Evolutionary conservation across 768 basidiomycete genomes (phyloP), one percentile per base, ranked within the genome.

Genomic region (Leccinellum albellum): DNA sequence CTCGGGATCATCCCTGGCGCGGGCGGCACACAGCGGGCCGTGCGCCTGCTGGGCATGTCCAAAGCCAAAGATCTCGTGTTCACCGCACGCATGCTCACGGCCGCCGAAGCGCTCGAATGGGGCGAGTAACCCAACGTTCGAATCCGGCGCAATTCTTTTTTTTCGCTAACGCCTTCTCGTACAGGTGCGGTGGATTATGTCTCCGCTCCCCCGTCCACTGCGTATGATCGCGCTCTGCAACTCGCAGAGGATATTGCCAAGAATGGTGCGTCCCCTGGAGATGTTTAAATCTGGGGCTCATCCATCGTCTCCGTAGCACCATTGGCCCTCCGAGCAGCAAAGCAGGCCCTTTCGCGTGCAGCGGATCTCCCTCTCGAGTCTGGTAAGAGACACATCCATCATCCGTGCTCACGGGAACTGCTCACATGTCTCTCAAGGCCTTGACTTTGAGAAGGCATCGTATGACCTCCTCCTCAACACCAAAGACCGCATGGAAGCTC

Each of bases 1-100:
- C 75, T 84, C 79, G 54, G 93, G 85, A 94, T 95, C 55, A 95
- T 95, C 46, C 93, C 93, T 15, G 93, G 92, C 48, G 92, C 91
- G 21, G 93, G 93, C 4, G 93, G 92, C 6, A 94, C 93, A 1
- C 93, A 95, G 64, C 82, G 92, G 28, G 82, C 86, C 4, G 82
- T 91, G 4, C 83, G 92, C 28, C 73, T 95, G 15, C 71, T 95
- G 33, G 93, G 93, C 4, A 71, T 86, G 29, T 80, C 91, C 31
- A 89, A 83, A 69, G 88, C 93, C 6, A 95, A 95, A 69, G 87
- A 90, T 62, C 74, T 95, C 23, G 91, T 95, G 49, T 95, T 89
- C 70, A 92, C 90, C 17, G 89, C 86, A 21, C 82, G 87, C 6
- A 75, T 81, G 65, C 66, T 95, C 62, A 81, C 75, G 13, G 89